A percentile compares a stretch with the other conserved stretches of the same genome.
phyloP scores from a whole-genome alignment of 352 stramenopile genomes.

The Phytophthora idaei region DNA sequence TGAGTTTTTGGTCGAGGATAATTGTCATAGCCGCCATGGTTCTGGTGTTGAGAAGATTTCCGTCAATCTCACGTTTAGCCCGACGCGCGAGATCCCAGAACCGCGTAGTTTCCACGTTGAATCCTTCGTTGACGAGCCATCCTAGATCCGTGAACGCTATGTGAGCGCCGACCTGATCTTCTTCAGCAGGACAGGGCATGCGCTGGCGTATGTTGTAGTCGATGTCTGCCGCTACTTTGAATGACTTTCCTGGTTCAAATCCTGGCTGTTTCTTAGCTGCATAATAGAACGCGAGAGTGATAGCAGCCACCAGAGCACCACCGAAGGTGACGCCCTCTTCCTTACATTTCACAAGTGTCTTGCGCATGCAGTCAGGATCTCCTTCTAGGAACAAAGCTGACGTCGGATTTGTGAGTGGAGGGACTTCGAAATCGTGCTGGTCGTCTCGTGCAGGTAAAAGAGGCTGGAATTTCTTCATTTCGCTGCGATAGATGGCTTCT shows the following conservation, averaged over 20 bases:
- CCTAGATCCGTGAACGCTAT: slow-evolving; percentile 21
- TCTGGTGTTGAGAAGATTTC: slow-evolving; percentile 16
- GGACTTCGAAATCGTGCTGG: slow-evolving; percentile 36
- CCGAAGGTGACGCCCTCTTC: slow-evolving; percentile 42
- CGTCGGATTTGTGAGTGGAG: slow-evolving; percentile 25
- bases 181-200: slow-evolving; percentile 24
- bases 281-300: slow-evolving; percentile 26
- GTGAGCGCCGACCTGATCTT: slow-evolving; percentile 40
- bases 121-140: slow-evolving; percentile 22
- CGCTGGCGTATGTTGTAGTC: slow-evolving; percentile 54
- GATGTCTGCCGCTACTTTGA: slow-evolving; percentile 42
- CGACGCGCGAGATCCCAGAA: slow-evolving; percentile 57
- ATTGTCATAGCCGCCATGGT: slow-evolving; percentile 17
- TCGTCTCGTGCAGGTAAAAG: slow-evolving; percentile 24
- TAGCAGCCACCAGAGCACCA: slow-evolving; percentile 28
- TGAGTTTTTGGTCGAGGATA: slow-evolving; percentile 21
- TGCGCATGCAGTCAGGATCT: slow-evolving; percentile 22
- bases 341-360: slow-evolving; percentile 33
- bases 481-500: slow-evolving; percentile 20
- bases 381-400: slow-evolving; percentile 35
- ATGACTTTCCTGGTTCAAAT: slow-evolving; percentile 19
- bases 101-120: slow-evolving; percentile 25
- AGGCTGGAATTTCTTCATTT: slow-evolving; percentile 23
- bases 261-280: not conserved
- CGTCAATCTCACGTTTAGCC: slow-evolving; percentile 34